Conservation (phyloP, 225 moss, liverwort and hornwort genomes). For the Bryum argenteum region DNA sequence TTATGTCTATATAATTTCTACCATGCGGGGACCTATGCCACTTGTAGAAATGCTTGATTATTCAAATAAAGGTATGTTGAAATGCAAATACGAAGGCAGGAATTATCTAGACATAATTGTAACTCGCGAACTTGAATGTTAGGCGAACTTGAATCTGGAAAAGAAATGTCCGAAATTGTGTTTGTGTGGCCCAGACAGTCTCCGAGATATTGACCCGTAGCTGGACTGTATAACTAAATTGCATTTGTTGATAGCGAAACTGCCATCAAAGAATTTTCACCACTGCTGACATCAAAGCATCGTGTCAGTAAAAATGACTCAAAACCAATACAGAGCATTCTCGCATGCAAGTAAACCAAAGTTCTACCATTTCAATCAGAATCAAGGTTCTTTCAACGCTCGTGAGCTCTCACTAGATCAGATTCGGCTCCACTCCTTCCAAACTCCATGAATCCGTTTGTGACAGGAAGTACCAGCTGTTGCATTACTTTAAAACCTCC, state of each 20-base stretch:
- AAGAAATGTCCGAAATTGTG: constrained; percentile 75
- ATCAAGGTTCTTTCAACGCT: background rate
- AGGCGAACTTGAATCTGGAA: constrained; percentile 74
- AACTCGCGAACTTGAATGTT: no score
- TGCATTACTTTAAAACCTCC: no score
- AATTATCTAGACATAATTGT: no score
- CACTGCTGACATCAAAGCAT: constrained; percentile 43
- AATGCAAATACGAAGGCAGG: no score
- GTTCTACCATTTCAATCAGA: background rate
- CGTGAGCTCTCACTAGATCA: constrained; percentile 2
- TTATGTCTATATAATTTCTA: no score
- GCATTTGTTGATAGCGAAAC: constrained; percentile 92
- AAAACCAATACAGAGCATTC: background rate
- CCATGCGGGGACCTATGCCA: no score
- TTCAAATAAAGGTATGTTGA: no score
- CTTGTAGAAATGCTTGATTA: no score
- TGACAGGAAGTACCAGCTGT: background rate
- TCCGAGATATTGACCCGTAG: constrained; percentile 73
- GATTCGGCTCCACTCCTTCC: background rate
- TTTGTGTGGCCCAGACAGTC: constrained; percentile 78
- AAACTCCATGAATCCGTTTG: no score
- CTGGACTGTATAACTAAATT: constrained; percentile 76
- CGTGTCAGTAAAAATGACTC: background rate
- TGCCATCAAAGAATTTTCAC: constrained; percentile 77
- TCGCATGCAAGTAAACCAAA: background rate